Evolutionary conservation across 164 flowering plant genomes (phyloP), one percentile per base, ranked within the genome.

Genomic region (Kingdonia uniflora): DNA sequence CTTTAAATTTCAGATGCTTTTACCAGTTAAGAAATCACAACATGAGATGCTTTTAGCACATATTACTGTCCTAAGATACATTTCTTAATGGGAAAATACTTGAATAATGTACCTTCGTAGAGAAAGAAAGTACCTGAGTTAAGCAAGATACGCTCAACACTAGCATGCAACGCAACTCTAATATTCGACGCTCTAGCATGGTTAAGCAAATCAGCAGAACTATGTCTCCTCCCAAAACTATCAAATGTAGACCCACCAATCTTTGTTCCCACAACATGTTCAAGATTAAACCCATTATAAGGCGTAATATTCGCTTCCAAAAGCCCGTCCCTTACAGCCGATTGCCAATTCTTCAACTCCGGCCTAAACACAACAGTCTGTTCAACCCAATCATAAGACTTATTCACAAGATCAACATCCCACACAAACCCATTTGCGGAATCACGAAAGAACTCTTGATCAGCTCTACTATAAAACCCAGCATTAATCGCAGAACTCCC

Each of bases 401-500:
- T 51, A 42, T 87, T 83, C 8, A 80, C 92, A 6, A 71, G 15
- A 0, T 37, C 54, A 14, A 66, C 58, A 56, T 91, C 83, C 96
- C 96, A 91, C 25, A 54, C 37, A 6, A 80, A 20, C 0, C 35
- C 35, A 29, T 29, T 29, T 8, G 72, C 75, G 0, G 82, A 79
- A 1, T 42, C 24, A 14, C 13, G 5, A 56, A 57, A 87, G 55
- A 90, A 90, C 0, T 68, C 80, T 2, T 25, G 43, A 49, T 76
- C 80, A 0, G 84, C 94, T 49, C 96, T 54, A 58, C 82, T 79
- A 62, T 91, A 91, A 59, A 87, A 87, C 0, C 98, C 96, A 0
- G 98, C 96, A 52, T 91, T 91, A 16, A 91, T 79, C 37, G 82
- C 77, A 45, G 85, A 81, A 62, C 96, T 84, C 8, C 98, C 98